Evolutionary conservation across 78 protist genomes (phyloP).

Genomic region (Tieghemostelium lacteum): DNA sequence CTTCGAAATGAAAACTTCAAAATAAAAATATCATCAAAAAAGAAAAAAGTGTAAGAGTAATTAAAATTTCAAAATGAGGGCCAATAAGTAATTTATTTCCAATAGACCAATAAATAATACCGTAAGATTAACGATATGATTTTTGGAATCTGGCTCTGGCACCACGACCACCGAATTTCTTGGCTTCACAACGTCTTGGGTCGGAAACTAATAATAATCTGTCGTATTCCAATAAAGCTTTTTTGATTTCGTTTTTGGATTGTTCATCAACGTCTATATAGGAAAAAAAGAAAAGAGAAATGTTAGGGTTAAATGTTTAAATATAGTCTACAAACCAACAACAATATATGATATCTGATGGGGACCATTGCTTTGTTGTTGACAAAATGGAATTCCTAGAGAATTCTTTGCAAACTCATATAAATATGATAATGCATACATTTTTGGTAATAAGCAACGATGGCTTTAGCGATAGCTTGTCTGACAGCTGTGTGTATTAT

Average conservation of each 20-base stretch:
- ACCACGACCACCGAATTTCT: slow-evolving; percentile 99
- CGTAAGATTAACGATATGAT: slow-evolving; percentile 98
- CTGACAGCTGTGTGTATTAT: slow-evolving; percentile 89
- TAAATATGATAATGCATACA: too few species aligned
- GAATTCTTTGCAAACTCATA: slow-evolving; percentile 10
- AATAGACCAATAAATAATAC: too few species aligned
- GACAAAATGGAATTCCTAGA: slow-evolving; percentile 8
- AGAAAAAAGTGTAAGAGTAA: too few species aligned
- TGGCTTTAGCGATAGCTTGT: slow-evolving; percentile 98
- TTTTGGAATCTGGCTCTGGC: slow-evolving; percentile 99
- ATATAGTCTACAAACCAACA: background rate
- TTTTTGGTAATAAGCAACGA: slow-evolving; percentile 99
- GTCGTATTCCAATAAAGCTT: slow-evolving; percentile 94
- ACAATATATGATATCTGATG: background rate
- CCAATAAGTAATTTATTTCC: too few species aligned
- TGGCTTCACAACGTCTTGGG: slow-evolving; percentile 99
- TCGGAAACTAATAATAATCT: slow-evolving; percentile 99
- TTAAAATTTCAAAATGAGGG: too few species aligned
- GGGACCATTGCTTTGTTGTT: too few species aligned
- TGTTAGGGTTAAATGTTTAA: background rate
- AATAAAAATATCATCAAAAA: too few species aligned
- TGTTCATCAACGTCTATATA: slow-evolving; percentile 96
- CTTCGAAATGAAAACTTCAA: too few species aligned
- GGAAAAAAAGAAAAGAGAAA: background rate
- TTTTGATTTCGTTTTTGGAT: slow-evolving; percentile 96